phyloP scores from a whole-genome alignment of 371 early-diverging fungal species.

The Sporodiniella umbellata region DNA sequence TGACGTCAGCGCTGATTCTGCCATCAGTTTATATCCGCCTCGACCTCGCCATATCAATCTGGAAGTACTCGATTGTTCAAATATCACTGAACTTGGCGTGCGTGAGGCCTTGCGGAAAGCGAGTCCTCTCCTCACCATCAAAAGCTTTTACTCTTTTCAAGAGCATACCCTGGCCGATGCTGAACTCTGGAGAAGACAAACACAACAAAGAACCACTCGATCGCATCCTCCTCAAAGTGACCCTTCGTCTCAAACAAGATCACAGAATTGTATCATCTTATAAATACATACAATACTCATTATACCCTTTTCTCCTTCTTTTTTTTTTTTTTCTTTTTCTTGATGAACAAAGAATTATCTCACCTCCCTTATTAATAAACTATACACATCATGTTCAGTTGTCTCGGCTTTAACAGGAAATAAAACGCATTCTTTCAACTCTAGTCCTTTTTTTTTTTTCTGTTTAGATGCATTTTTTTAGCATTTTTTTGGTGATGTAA shows the following conservation, averaged over 20 bases:
- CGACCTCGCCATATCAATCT: slow-evolving; percentile 19
- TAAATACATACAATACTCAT: no score
- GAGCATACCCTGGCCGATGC: slow-evolving; percentile 1
- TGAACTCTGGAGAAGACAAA: slow-evolving; percentile 9
- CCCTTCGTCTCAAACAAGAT: neutral
- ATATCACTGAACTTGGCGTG: slow-evolving; percentile 40
- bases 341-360: neutral
- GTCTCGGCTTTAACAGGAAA: neutral
- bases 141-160: slow-evolving; percentile 43
- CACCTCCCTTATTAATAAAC: neutral
- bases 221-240: slow-evolving; percentile 1
- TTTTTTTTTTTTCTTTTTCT: neutral
- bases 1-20: slow-evolving; percentile 2
- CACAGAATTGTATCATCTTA: no score
- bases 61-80: slow-evolving; percentile 43
- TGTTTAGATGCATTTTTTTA: no score
- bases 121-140: slow-evolving; percentile 33
- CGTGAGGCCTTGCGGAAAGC: slow-evolving; percentile 30
- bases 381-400: no score
- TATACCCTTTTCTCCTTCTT: neutral
- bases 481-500: no score
- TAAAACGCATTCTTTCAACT: neutral
- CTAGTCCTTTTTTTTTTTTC: neutral
- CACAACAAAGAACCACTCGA: neutral
- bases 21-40: slow-evolving; percentile 5